phyloP scores from a whole-genome alignment of 805 yeast species.

The Candida chilensis region DNA sequence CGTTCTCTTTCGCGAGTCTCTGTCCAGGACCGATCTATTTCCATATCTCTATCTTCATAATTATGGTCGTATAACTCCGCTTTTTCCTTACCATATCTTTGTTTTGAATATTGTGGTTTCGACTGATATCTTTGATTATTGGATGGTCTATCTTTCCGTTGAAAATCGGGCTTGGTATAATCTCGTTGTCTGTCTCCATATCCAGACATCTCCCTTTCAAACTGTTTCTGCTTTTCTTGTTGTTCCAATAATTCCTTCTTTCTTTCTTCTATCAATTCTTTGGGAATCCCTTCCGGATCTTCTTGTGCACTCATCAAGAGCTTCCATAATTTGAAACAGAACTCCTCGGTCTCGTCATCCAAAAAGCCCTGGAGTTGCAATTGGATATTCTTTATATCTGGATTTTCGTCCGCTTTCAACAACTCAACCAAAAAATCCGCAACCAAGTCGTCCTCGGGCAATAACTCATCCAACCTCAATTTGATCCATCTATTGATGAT shows the following conservation, averaged over 20 bases:
- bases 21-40: too few species aligned
- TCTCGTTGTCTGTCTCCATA: too few species aligned
- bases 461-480: conserved; percentile 16
- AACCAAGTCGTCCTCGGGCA: conserved; percentile 45
- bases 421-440: conserved; percentile 36
- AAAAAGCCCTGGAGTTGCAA: conserved; percentile 36
- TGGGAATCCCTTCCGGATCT: conserved; percentile 37
- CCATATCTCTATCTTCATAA: too few species aligned
- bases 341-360: conserved; percentile 23
- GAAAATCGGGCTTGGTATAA: too few species aligned
- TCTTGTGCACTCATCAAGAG: conserved; percentile 32
- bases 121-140: too few species aligned
- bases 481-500: conserved; percentile 32
- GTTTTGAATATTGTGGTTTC: too few species aligned
- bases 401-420: conserved; percentile 18
- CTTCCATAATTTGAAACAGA: conserved; percentile 35
- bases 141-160: too few species aligned
- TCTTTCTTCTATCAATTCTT: conserved; percentile 13
- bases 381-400: conserved; percentile 29
- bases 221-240: conserved; percentile 2
- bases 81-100: too few species aligned
- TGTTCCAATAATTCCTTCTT: conserved; percentile 7
- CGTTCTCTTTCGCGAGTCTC: too few species aligned
- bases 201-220: too few species aligned
- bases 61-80: too few species aligned